Percentiles rank a stretch among this genome's conserved stretches.
phyloP scores from a whole-genome alignment of 371 early-diverging fungal species.

The Mucor piriformis region DNA sequence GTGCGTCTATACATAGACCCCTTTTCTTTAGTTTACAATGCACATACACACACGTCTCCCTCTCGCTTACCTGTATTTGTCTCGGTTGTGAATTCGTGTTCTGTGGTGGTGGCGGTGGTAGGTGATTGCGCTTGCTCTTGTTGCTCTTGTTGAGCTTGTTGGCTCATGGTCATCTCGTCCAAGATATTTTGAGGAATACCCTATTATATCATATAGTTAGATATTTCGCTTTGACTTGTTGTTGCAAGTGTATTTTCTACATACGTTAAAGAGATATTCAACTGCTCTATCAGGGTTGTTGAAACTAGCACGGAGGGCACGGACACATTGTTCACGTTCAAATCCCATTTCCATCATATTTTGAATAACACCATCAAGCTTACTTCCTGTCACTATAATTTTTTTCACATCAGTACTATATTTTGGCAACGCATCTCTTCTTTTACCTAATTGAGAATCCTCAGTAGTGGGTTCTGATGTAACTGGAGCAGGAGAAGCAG shows the following conservation, averaged over 20 bases:
- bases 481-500: slow-evolving; percentile 11
- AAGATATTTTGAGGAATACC: slow-evolving; percentile 56
- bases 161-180: slow-evolving; percentile 29
- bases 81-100: not conserved
- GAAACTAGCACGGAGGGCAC: slow-evolving; percentile 94
- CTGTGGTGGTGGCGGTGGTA: slow-evolving; percentile 4
- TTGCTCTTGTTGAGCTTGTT: slow-evolving; percentile 19
- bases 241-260: no score
- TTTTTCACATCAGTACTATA: not conserved
- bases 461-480: slow-evolving; percentile 24
- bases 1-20: no score
- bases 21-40: no score
- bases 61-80: not conserved
- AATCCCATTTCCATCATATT: slow-evolving; percentile 97
- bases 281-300: slow-evolving; percentile 97
- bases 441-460: slow-evolving; percentile 23
- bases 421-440: not conserved
- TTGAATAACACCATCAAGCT: slow-evolving; percentile 77
- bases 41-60: no score
- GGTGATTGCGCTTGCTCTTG: slow-evolving; percentile 28
- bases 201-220: no score
- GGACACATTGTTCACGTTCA: slow-evolving; percentile 81
- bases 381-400: slow-evolving; percentile 64
- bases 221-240: no score
- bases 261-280: slow-evolving; percentile 91